Conservation (phyloP, 2,329 filamentous ascomycete genomes). For the Ceratocystiopsis minuta region DNA sequence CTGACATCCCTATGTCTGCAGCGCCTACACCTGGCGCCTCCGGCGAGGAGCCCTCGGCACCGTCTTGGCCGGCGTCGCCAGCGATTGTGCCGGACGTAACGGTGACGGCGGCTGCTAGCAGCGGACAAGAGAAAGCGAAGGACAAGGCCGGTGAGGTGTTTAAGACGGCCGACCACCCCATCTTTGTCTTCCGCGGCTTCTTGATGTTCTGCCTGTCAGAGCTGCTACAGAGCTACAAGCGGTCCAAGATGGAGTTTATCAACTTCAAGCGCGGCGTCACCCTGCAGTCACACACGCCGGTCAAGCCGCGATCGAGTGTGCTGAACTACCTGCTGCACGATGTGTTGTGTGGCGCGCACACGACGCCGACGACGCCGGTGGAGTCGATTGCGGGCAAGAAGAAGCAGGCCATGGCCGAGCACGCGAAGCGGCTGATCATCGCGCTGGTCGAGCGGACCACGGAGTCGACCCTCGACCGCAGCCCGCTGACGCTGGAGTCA, state of each 20-base stretch:
- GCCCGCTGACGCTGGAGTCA: constrained; percentile 34
- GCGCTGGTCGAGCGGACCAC: constrained; percentile 76
- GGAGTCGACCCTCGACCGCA: constrained; percentile 46
- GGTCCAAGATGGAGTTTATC: constrained; percentile 95
- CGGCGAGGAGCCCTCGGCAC: not conserved
- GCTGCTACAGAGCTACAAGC: constrained; percentile 77
- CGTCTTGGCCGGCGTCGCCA: not conserved
- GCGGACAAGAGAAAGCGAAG: constrained; percentile 4
- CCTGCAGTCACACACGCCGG: constrained; percentile 66
- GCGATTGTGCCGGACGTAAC: too few species aligned
- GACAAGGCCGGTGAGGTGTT: constrained; percentile 59
- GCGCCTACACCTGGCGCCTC: not conserved
- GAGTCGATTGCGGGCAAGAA: constrained; percentile 71
- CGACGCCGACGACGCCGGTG: constrained; percentile 16
- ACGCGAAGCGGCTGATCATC: constrained; percentile 73
- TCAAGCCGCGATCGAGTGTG: constrained; percentile 82
- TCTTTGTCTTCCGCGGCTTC: constrained; percentile 93
- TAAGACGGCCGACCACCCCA: constrained; percentile 83
- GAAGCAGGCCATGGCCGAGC: constrained; percentile 64
- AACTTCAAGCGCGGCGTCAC: constrained; percentile 92
- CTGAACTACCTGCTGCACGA: constrained; percentile 85
- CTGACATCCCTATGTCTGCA: constrained; percentile 1
- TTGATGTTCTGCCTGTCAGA: constrained; percentile 83
- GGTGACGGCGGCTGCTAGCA: not conserved
- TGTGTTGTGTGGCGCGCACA: constrained; percentile 43